These are phyloP conservation scores for Quercus rubra DNA, from an alignment of 306 rosid species.

Conservation along the genomic window DNA sequence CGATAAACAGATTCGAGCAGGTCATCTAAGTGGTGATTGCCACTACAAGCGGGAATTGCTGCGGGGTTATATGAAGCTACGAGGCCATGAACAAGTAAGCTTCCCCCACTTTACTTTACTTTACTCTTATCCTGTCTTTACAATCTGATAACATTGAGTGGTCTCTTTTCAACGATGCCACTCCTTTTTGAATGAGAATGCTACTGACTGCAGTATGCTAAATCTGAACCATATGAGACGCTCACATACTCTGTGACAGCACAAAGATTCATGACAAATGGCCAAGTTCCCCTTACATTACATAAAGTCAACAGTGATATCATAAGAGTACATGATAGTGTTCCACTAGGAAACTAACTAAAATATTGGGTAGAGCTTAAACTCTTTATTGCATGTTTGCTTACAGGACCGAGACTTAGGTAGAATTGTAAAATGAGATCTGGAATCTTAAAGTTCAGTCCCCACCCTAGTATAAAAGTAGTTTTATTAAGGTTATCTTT, in stretches of 20 bases:
- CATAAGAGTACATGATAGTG: not conserved
- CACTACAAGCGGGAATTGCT: slow-evolving; percentile 83
- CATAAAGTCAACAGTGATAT: not conserved
- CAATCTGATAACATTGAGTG: not conserved
- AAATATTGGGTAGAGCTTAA: not conserved
- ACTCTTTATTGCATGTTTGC: not conserved
- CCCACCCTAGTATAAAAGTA: not conserved
- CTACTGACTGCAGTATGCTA: not conserved
- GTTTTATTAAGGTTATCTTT: not conserved
- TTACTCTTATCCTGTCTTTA: not conserved
- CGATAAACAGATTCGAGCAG: slow-evolving; percentile 76
- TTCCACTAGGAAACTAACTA: not conserved
- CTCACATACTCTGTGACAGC: not conserved
- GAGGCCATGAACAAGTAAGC: slow-evolving; percentile 81
- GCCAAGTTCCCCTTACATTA: not conserved
- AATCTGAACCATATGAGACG: not conserved
- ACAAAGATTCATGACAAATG: not conserved
- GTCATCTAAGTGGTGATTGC: slow-evolving; percentile 92
- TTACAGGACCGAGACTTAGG: not conserved
- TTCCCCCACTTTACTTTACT: too few species aligned
- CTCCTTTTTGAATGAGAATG: not conserved
- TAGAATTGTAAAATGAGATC: not conserved
- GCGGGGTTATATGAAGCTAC: slow-evolving; percentile 53
- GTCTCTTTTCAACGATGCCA: not conserved
- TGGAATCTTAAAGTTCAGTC: not conserved